phyloP scores from a whole-genome alignment of 176 grass and related monocot genomes.

The Bolboschoenus planiculmis region DNA sequence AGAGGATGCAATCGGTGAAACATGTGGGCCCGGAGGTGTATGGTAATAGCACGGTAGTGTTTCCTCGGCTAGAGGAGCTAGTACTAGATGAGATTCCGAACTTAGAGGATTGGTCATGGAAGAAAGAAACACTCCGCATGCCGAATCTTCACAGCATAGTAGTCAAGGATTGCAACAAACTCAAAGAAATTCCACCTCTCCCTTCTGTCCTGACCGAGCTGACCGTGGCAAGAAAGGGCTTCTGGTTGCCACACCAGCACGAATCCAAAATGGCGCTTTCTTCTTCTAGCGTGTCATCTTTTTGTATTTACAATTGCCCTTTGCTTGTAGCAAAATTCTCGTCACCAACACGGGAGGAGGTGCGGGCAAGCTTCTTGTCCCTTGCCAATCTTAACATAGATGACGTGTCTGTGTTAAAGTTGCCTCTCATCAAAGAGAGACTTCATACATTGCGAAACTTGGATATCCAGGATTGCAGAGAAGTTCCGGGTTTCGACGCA shows the following conservation, averaged over 20 bases:
- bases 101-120: conserved; percentile 30
- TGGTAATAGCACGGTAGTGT: conserved; percentile 17
- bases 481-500: conserved; percentile 27
- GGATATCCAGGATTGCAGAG: conserved; percentile 41
- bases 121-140: not conserved
- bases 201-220: conserved; percentile 37
- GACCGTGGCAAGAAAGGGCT: conserved; percentile 36
- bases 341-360: not conserved
- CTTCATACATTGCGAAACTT: conserved; percentile 32
- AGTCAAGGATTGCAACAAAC: conserved; percentile 50
- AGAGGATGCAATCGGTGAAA: conserved; percentile 25
- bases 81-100: conserved; percentile 47
- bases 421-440: conserved; percentile 25
- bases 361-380: not conserved
- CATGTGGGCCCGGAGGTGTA: conserved; percentile 30
- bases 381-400: conserved; percentile 21
- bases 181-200: conserved; percentile 33
- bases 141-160: conserved; percentile 29
- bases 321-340: conserved; percentile 24
- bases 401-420: conserved; percentile 27
- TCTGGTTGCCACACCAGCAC: conserved; percentile 43
- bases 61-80: conserved; percentile 37
- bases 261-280: conserved; percentile 23
- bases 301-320: conserved; percentile 50
- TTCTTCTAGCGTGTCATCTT: conserved; percentile 28